Conservation (phyloP, 345 rosid genomes). For the Schrenkiella parvula region DNA sequence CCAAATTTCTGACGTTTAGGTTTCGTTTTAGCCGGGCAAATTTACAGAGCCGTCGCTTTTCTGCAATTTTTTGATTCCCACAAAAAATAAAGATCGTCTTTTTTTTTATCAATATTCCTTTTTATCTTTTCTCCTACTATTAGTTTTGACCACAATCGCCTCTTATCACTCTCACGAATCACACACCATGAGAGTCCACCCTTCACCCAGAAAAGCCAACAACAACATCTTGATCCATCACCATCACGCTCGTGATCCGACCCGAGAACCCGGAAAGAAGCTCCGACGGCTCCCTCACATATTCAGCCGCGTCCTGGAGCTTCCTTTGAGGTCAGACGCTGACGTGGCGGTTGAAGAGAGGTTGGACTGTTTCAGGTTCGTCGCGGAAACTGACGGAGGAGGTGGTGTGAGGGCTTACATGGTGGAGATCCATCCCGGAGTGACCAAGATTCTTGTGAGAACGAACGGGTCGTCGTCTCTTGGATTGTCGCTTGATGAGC, state of each 20-base stretch:
- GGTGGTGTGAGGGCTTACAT: conserved; percentile 64
- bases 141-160: not conserved
- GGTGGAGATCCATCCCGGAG: conserved; percentile 76
- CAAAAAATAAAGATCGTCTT: not conserved
- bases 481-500: conserved; percentile 50
- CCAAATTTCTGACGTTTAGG: not conserved
- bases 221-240: conserved; percentile 55
- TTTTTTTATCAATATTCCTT: not conserved
- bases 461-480: conserved; percentile 52
- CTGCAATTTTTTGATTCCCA: not conserved
- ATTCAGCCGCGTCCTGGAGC: conserved; percentile 74
- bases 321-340: conserved; percentile 80
- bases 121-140: not conserved
- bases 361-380: conserved; percentile 71
- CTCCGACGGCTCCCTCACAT: conserved; percentile 84
- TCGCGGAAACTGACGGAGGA: conserved; percentile 65
- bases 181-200: conserved; percentile 65
- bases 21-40: not conserved
- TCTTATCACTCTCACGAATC: conserved; percentile 5
- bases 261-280: conserved; percentile 41
- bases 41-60: conserved; percentile 14
- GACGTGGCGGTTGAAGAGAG: conserved; percentile 70
- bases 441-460: conserved; percentile 70
- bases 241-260: conserved; percentile 27
- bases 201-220: conserved; percentile 50